These are phyloP conservation scores for Pezicula neosporulosa DNA, from an alignment of 2,329 filamentous ascomycete genomes.

Conservation along the genomic window DNA sequence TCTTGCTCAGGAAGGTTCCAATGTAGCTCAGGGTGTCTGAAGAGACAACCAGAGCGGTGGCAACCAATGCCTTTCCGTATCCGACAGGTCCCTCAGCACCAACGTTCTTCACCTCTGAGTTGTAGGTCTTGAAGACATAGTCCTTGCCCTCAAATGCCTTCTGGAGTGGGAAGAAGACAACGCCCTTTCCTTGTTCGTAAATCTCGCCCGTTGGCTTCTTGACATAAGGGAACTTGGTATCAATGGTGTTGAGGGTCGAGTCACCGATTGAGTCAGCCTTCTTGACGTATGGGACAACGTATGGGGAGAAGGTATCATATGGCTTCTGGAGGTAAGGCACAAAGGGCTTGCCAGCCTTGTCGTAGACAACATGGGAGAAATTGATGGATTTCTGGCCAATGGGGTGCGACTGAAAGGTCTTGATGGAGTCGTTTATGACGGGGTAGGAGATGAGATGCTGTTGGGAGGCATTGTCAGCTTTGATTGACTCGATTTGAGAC, in stretches of 20 bases:
- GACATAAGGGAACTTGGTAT: conserved; percentile 67
- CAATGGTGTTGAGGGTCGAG: conserved; percentile 65
- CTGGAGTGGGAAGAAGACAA: conserved; percentile 60
- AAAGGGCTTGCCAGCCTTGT: conserved; percentile 71
- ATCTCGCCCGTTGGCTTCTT: conserved; percentile 74
- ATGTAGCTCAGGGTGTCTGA: conserved; percentile 62
- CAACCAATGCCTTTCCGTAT: conserved; percentile 66
- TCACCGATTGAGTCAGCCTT: conserved; percentile 78
- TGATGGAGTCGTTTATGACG: conserved; percentile 73
- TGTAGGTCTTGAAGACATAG: conserved; percentile 55
- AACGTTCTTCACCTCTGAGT: conserved; percentile 58
- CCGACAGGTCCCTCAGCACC: conserved; percentile 63
- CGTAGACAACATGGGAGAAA: conserved; percentile 71
- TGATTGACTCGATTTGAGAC: conserved; percentile 1
- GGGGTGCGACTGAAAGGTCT: conserved; percentile 75
- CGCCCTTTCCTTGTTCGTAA: conserved; percentile 57
- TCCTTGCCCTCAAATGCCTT: conserved; percentile 60
- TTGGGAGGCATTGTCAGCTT: conserved; percentile 7
- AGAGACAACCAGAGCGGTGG: conserved; percentile 63
- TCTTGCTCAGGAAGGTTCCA: conserved; percentile 52
- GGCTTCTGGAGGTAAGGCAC: conserved; percentile 76
- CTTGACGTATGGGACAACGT: conserved; percentile 79
- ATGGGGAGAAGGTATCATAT: conserved; percentile 50
- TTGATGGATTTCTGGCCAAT: conserved; percentile 81
- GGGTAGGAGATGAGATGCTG: conserved; percentile 87